phyloP scores from a whole-genome alignment of 2,329 filamentous ascomycete species.

The Verticillium tricorpus region DNA sequence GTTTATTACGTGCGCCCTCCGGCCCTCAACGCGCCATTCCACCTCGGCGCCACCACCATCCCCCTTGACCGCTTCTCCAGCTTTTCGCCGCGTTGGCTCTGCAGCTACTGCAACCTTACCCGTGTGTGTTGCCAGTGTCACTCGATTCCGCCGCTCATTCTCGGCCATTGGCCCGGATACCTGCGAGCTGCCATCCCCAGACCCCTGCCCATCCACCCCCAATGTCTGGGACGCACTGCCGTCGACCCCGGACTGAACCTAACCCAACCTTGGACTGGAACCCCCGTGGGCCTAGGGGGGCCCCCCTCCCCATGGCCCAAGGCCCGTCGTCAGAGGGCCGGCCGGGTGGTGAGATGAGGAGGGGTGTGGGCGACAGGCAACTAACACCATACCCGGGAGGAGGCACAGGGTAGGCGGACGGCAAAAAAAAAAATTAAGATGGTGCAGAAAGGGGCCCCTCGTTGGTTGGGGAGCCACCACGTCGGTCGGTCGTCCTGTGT shows the following conservation, averaged over 20 bases:
- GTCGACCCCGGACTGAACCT: constrained; percentile 1
- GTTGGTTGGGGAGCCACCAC: background rate
- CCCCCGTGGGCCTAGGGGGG: too few relatives aligned
- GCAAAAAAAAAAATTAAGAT: too few relatives aligned
- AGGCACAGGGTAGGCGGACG: too few relatives aligned
- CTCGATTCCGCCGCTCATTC: constrained; percentile 5
- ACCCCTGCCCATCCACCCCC: background rate
- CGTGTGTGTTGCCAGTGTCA: constrained; percentile 2
- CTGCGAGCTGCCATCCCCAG: constrained; percentile 3
- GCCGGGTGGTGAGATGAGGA: background rate
- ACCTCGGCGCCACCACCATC: background rate
- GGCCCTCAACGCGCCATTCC: background rate
- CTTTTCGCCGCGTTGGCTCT: background rate
- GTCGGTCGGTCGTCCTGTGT: background rate
- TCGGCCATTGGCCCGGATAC: constrained; percentile 12
- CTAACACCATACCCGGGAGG: background rate
- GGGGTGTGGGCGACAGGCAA: background rate
- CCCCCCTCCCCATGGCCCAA: background rate
- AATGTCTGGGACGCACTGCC: constrained; percentile 3
- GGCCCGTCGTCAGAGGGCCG: background rate
- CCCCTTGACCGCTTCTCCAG: background rate
- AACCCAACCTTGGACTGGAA: constrained; percentile 5
- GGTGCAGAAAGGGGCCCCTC: background rate
- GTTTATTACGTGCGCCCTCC: background rate
- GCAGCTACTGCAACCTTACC: constrained; percentile 15